phyloP scores from a whole-genome alignment of 352 stramenopile genomes.

The Globisporangium carolinianum region DNA sequence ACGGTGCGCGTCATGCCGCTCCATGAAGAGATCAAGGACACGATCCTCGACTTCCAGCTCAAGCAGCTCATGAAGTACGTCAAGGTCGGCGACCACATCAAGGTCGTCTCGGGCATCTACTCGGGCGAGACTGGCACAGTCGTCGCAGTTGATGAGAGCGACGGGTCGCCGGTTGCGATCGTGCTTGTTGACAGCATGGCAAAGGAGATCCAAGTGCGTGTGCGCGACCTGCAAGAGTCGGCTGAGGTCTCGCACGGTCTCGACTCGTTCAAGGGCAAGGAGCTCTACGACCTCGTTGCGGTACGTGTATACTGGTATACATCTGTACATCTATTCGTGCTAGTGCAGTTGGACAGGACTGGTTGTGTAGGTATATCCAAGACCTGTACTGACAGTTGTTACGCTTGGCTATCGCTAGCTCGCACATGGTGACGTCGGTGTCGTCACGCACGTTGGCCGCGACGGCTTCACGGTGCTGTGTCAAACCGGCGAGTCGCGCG shows the following conservation, averaged over 20 bases:
- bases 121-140: slow-evolving; percentile 87
- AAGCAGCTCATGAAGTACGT: slow-evolving; percentile 89
- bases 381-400: too few species aligned
- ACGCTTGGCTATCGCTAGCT: slow-evolving; percentile 22
- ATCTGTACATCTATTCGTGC: too few species aligned
- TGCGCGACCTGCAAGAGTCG: slow-evolving; percentile 87
- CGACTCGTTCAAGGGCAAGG: slow-evolving; percentile 87
- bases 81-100: slow-evolving; percentile 90
- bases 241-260: slow-evolving; percentile 85
- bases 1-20: slow-evolving; percentile 86
- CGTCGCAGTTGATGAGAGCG: slow-evolving; percentile 80
- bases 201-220: slow-evolving; percentile 87
- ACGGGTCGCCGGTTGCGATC: slow-evolving; percentile 79
- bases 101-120: slow-evolving; percentile 86
- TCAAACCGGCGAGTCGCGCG: slow-evolving; percentile 75
- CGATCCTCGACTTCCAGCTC: slow-evolving; percentile 85
- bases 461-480: slow-evolving; percentile 85
- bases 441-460: slow-evolving; percentile 88
- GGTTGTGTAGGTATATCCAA: too few species aligned
- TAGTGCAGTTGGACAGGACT: too few species aligned
- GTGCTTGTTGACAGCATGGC: slow-evolving; percentile 87
- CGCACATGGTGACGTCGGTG: slow-evolving; percentile 80
- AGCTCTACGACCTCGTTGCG: slow-evolving; percentile 86
- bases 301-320: slow-evolving; percentile 18
- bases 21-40: slow-evolving; percentile 89